Percentiles rank a stretch among this genome's conserved stretches.
phyloP scores from a whole-genome alignment of 768 basidiomycete species.

The Tylopilus vinaceipallidus region DNA sequence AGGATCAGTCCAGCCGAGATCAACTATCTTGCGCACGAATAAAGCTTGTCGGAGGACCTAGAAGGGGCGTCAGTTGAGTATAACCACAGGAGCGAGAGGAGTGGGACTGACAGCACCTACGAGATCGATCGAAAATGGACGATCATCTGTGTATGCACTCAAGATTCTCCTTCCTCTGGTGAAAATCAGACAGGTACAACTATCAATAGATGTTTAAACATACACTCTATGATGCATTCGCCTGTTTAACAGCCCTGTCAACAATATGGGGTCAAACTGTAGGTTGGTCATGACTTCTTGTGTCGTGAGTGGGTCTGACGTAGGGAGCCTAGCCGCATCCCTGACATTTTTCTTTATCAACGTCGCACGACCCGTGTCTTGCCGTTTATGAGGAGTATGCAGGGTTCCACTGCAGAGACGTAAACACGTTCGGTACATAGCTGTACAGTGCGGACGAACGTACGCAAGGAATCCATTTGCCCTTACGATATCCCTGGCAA shows the following conservation, averaged over 20 bases:
- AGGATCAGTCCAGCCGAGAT: conserved; percentile 49
- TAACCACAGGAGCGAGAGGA: background rate
- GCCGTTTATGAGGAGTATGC: conserved; percentile 19
- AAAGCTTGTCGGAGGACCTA: conserved; percentile 55
- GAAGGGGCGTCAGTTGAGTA: background rate
- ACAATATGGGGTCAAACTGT: conserved; percentile 6
- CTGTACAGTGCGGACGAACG: background rate
- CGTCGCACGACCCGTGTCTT: conserved; percentile 20
- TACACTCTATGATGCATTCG: conserved; percentile 23
- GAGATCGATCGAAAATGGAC: conserved; percentile 53
- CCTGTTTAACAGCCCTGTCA: background rate
- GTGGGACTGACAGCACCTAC: conserved; percentile 45
- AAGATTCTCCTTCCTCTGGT: conserved; percentile 37
- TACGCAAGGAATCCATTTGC: conserved; percentile 30
- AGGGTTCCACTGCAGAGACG: conserved; percentile 33
- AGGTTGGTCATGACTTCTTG: conserved; percentile 1
- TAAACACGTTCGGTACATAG: background rate
- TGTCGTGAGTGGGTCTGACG: background rate
- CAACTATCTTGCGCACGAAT: conserved; percentile 52
- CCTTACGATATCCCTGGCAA: conserved; percentile 35
- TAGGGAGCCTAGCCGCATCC: background rate
- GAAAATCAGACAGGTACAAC: background rate
- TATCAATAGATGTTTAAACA: background rate
- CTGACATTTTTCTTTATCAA: conserved; percentile 22
- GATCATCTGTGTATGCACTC: conserved; percentile 48